Percentiles rank a stretch among this genome's conserved stretches.
Conservation (phyloP, 2,329 filamentous ascomycete genomes). For the Coniochaeta sp. region DNA sequence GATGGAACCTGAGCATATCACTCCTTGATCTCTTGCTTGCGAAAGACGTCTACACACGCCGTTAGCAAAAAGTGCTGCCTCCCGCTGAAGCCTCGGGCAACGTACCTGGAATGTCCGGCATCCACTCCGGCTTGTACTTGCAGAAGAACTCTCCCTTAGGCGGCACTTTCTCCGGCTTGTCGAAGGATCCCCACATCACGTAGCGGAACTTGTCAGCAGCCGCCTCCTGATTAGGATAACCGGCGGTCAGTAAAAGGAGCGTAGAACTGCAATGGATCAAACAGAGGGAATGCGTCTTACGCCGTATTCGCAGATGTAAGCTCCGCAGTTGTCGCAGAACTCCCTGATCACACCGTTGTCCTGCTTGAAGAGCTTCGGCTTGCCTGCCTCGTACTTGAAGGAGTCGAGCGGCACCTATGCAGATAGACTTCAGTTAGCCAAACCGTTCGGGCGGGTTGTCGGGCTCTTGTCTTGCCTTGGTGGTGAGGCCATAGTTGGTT, state of each 20-base stretch:
- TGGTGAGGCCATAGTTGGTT: slow-evolving; percentile 24
- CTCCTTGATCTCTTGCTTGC: slow-evolving; percentile 36
- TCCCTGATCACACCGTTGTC: slow-evolving; percentile 24
- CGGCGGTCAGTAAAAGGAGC: neutral
- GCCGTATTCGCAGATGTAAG: slow-evolving; percentile 26
- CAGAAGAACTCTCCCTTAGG: slow-evolving; percentile 51
- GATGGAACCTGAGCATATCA: no score
- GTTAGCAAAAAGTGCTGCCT: neutral
- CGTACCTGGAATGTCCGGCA: slow-evolving; percentile 39
- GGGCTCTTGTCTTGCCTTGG: slow-evolving; percentile 13
- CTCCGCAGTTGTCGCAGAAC: slow-evolving; percentile 23
- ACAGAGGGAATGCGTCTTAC: slow-evolving; percentile 8
- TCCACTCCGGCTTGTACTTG: slow-evolving; percentile 38
- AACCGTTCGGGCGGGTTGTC: no score
- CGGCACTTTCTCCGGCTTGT: slow-evolving; percentile 38
- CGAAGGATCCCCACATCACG: slow-evolving; percentile 39
- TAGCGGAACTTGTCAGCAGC: slow-evolving; percentile 37
- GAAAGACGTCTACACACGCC: slow-evolving; percentile 29
- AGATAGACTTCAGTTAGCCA: no score
- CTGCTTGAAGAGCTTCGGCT: slow-evolving; percentile 20
- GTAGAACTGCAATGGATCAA: neutral
- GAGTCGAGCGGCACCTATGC: slow-evolving; percentile 16
- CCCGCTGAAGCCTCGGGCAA: slow-evolving; percentile 1
- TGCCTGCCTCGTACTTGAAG: slow-evolving; percentile 19
- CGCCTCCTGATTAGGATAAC: slow-evolving; percentile 24